Percentiles rank a stretch among this genome's conserved stretches.
Evolutionary conservation across 371 early-diverging fungal species (phyloP).

Genomic region (Mucor racemosus): DNA sequence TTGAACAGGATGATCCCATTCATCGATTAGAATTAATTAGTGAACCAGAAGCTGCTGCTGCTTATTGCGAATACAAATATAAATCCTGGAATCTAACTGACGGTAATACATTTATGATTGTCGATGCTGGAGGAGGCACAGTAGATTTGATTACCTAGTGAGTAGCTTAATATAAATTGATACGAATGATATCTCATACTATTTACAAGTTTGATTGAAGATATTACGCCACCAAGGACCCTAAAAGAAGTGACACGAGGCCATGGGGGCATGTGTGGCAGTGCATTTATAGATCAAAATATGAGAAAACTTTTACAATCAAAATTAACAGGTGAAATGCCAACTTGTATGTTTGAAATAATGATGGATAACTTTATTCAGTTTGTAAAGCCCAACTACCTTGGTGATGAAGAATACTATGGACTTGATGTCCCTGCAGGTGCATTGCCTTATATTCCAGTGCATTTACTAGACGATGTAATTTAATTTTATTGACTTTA

Average conservation of each 20-base stretch:
- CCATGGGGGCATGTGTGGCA: conserved; percentile 62
- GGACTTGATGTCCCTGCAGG: conserved; percentile 27
- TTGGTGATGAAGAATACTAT: conserved; percentile 58
- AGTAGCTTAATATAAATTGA: not conserved
- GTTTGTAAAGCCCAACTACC: conserved; percentile 58
- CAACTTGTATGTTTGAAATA: conserved; percentile 58
- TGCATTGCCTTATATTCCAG: conserved; percentile 17
- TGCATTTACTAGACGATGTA: conserved; percentile 30
- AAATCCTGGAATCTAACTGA: conserved; percentile 47
- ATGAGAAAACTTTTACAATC: conserved; percentile 59
- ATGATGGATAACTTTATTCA: conserved; percentile 62
- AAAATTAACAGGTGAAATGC: conserved; percentile 54
- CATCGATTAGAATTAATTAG: conserved; percentile 50
- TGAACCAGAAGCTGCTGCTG: conserved; percentile 58
- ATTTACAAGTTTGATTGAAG: conserved; percentile 11
- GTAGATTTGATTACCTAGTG: conserved; percentile 40
- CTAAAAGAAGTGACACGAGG: conserved; percentile 63
- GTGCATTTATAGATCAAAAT: conserved; percentile 61
- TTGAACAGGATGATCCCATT: conserved; percentile 41
- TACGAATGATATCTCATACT: not conserved
- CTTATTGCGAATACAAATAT: conserved; percentile 53
- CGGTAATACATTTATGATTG: conserved; percentile 57
- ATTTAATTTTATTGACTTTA: not conserved
- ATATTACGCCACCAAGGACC: conserved; percentile 26
- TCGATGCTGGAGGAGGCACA: conserved; percentile 55